These are phyloP conservation scores for Panellus pusillus DNA, from an alignment of 768 basidiomycete genomes.

Conservation along the genomic window DNA sequence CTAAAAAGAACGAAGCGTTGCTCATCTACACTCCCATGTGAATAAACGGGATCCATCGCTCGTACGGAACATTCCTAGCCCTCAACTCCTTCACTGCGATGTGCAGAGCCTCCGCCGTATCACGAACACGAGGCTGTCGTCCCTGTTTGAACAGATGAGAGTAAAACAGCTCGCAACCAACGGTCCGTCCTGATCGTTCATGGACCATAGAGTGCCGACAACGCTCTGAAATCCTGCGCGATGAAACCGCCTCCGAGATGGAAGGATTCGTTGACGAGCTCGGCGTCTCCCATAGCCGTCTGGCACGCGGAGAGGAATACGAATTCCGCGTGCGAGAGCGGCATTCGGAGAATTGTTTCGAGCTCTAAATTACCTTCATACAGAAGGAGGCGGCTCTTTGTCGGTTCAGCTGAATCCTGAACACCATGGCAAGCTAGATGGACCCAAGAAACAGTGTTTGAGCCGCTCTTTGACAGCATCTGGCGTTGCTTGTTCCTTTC, in stretches of 20 bases:
- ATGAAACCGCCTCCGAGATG: slow-evolving; percentile 45
- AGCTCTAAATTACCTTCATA: slow-evolving; percentile 25
- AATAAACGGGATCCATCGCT: slow-evolving; percentile 5
- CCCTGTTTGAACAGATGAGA: slow-evolving; percentile 17
- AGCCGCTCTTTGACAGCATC: not conserved
- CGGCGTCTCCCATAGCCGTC: slow-evolving; percentile 35
- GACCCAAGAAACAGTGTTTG: slow-evolving; percentile 22
- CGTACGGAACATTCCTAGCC: not conserved
- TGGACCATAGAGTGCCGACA: slow-evolving; percentile 46
- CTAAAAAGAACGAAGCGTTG: no score
- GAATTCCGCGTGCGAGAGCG: slow-evolving; percentile 30
- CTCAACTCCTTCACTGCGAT: not conserved
- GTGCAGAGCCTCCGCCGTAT: not conserved
- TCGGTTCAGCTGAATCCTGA: slow-evolving; percentile 29
- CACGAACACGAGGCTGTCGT: not conserved
- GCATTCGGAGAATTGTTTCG: slow-evolving; percentile 23
- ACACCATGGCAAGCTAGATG: slow-evolving; percentile 42
- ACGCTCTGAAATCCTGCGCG: slow-evolving; percentile 33
- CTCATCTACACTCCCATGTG: not conserved
- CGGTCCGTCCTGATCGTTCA: slow-evolving; percentile 37
- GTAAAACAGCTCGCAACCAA: slow-evolving; percentile 34
- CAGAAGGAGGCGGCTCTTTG: slow-evolving; percentile 25
- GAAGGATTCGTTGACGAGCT: slow-evolving; percentile 28
- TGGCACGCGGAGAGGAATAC: slow-evolving; percentile 51
- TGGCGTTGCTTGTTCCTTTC: not conserved